Evolutionary conservation across 169 alveolate species (phyloP), one percentile per base, ranked within the genome.

Genomic region (Theileria sp.): DNA sequence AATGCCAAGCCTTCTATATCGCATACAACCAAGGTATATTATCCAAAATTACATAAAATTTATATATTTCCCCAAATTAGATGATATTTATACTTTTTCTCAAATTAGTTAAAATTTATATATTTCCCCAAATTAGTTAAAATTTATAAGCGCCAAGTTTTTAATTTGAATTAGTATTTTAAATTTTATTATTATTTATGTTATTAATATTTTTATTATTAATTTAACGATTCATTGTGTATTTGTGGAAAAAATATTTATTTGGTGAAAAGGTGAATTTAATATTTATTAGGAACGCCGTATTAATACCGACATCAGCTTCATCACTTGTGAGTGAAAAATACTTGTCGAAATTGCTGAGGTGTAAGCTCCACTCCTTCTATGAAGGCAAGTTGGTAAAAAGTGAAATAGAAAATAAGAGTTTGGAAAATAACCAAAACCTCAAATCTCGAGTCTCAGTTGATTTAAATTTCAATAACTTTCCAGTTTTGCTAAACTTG

Each of bases 1-100:
- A 64, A n/a, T 75, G 26, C 70, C 68, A 3, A n/a, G 79, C 25
- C 78, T 82, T 12, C 25, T 82, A 38, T 49, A 66, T 23, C 75
- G 75, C 58, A 38, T 32, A 34, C 30, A 54, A 21, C 88, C 88
- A 9, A 56, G 88, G 25, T 34, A 66, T 44, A 44, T 44, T 44
- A 44, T 44, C 17, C n/a, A n/a, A n/a, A n/a, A n/a, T 44, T 44
- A 44, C 17, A 44, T 44, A 10, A 8, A 44, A 44, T 36, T 36
- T 60, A 25, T 60, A 5, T 60, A 44, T 10, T 44, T 44, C 12
- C n/a, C 1, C 50, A 60, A 5, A 60, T 60, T 3, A 5, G 34
- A 4, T 60, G 28, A 25, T 4, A 25, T 60, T 60, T 60, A 60
- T 26, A n/a, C n/a, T n/a, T 23, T 23, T 56, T 5, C 66, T 56